These are phyloP conservation scores for Pelargonium cotyledonis DNA, from an alignment of 441 rosid genomes.

Conservation along the genomic window DNA sequence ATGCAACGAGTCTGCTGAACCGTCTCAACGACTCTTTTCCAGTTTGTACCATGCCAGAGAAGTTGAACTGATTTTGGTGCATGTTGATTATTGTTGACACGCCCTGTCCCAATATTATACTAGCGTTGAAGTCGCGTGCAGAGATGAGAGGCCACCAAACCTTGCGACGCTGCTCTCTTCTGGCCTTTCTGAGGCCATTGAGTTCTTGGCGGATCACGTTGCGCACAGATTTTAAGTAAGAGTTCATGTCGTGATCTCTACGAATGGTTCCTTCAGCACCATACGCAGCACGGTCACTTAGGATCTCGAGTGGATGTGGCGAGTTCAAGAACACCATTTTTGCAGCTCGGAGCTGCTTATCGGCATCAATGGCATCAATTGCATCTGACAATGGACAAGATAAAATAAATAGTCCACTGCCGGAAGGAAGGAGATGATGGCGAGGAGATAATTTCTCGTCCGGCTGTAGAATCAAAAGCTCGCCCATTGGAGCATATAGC, in stretches of 20 bases:
- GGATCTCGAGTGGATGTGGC: conserved; percentile 92
- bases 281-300: conserved; percentile 75
- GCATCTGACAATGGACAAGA: conserved; percentile 33
- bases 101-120: not conserved
- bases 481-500: conserved; percentile 85
- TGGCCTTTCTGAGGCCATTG: conserved; percentile 49
- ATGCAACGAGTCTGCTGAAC: conserved; percentile 60
- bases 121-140: conserved; percentile 16
- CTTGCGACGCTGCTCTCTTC: conserved; percentile 51
- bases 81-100: conserved; percentile 10
- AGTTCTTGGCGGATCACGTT: conserved; percentile 66
- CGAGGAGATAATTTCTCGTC: conserved; percentile 82
- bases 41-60: conserved; percentile 51
- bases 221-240: conserved; percentile 59
- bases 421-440: conserved; percentile 83
- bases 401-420: conserved; percentile 66
- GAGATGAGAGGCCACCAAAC: conserved; percentile 69
- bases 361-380: conserved; percentile 34
- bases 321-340: conserved; percentile 63
- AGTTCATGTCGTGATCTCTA: conserved; percentile 84
- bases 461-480: conserved; percentile 85
- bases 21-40: conserved; percentile 64
- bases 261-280: conserved; percentile 77
- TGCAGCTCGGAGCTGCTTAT: conserved; percentile 60
- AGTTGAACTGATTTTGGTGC: conserved; percentile 38